phyloP scores from a whole-genome alignment of 371 early-diverging fungal species.

The Mucor circinelloides region DNA sequence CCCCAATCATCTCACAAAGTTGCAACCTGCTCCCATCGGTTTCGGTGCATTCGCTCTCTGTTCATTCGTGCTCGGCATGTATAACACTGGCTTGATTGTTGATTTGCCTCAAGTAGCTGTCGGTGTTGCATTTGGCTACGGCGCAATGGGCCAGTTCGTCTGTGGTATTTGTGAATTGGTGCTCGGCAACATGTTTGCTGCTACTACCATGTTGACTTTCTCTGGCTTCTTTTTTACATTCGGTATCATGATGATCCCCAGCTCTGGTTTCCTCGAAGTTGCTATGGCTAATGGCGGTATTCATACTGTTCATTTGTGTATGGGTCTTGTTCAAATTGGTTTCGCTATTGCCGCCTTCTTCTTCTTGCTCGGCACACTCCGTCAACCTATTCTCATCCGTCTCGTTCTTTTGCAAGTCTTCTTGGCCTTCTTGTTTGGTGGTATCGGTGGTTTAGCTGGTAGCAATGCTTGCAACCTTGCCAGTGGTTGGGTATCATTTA shows the following conservation, averaged over 20 bases:
- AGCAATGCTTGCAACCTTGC: conserved; percentile 19
- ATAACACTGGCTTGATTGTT: conserved; percentile 29
- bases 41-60: conserved; percentile 43
- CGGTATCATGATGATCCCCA: conserved; percentile 42
- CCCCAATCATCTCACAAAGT: neutral
- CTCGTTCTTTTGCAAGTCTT: conserved; percentile 38
- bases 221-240: conserved; percentile 45
- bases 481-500: conserved; percentile 42
- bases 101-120: conserved; percentile 38
- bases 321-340: conserved; percentile 38
- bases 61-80: conserved; percentile 39
- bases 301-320: conserved; percentile 25
- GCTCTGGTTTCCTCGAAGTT: conserved; percentile 32
- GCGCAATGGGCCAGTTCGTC: conserved; percentile 41
- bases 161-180: conserved; percentile 35
- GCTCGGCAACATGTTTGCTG: conserved; percentile 41
- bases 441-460: conserved; percentile 30
- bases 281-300: conserved; percentile 25
- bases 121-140: conserved; percentile 43
- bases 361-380: conserved; percentile 39
- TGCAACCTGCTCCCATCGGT: conserved; percentile 42
- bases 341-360: conserved; percentile 38
- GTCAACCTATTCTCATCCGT: conserved; percentile 40
- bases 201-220: conserved; percentile 41
- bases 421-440: conserved; percentile 40